Conservation (phyloP, 2,329 filamentous ascomycete species). For the Hypocrella siamensis region DNA sequence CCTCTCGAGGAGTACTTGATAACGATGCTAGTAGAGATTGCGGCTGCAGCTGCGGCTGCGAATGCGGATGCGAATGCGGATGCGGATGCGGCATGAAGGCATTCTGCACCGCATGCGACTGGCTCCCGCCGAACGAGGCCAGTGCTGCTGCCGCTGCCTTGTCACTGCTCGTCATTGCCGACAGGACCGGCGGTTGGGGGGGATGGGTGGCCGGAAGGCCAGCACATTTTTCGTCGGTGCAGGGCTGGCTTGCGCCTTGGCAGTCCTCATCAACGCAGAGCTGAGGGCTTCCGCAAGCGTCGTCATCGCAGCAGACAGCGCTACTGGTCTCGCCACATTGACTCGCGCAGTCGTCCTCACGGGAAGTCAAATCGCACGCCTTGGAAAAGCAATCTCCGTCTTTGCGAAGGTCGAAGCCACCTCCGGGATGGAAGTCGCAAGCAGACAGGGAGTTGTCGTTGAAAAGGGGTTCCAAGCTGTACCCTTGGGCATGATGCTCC, state of each 20-base stretch:
- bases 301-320: constrained; percentile 19
- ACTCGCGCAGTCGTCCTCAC: constrained; percentile 17
- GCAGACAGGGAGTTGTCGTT: constrained; percentile 3
- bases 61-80: no score
- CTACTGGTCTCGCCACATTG: constrained; percentile 17
- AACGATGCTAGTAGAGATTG: constrained; percentile 4
- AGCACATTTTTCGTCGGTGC: constrained; percentile 18
- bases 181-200: background rate
- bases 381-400: constrained; percentile 17
- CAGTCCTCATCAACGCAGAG: constrained; percentile 16
- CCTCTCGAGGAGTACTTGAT: constrained; percentile 1
- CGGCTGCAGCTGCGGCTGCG: constrained; percentile 4
- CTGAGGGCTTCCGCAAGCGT: constrained; percentile 14
- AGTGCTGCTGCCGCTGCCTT: constrained; percentile 15
- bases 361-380: constrained; percentile 19
- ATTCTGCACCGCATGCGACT: constrained; percentile 4
- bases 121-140: constrained; percentile 13
- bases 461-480: constrained; percentile 8
- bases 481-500: constrained; percentile 5
- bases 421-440: constrained; percentile 1
- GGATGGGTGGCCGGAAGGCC: constrained; percentile 7
- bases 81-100: no score
- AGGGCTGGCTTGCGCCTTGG: constrained; percentile 17
- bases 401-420: constrained; percentile 1
- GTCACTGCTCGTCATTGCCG: constrained; percentile 8